Base-by-base conservation (phyloP, 2,329 filamentous ascomycete species). In the Penicillium sp. region DNA sequence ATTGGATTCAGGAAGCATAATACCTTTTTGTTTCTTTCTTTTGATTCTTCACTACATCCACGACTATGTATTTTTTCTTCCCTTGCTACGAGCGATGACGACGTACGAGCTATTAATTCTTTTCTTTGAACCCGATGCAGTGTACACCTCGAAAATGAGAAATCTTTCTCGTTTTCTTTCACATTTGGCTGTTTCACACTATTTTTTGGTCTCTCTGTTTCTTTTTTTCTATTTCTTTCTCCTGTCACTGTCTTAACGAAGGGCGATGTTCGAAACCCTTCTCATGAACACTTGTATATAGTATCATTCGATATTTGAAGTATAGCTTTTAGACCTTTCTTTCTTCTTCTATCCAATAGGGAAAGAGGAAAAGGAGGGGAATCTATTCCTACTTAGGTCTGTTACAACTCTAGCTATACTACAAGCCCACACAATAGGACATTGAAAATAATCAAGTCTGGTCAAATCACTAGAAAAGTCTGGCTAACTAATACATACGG, bases 31-130 rank as follows among this genome's bases (percentile, higher is more conserved):
- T 48, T 42, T 24, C 20, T 38, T 53, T 18, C 20, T n/a, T 33
- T 43, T 52, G 16, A 9, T 40, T 40, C 14, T 40, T 47, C 38
- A 64, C 58, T 58, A 63, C 7, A 30, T 66, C 60, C 23, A 43
- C 38, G 38, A 21, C 40, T 11, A 21, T 43, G 40, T 43, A 43
- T 43, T 23, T 42, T 42, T 23, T 48, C 46, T 33, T 48, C 21
- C n/a, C 23, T 48, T 48, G 46, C 24, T 33, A 48, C 28, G 46
- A 28, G 24, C 28, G 46, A 33, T 48, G 14, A 48, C 24, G 24
- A 48, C 16, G 28, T 26, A 33, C 24, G 24, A 33, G 46, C 16
- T 35, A 35, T 14, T 40, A 24, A 16, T 51, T 33, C 5, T 20
- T 33, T 46, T 30, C 33, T 33, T 47, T 24, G 43, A 35, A 35